Evolutionary conservation across 2,329 filamentous ascomycete species (phyloP), one percentile per base, ranked within the genome.

Genomic region (Cryphonectria carpinicola): DNA sequence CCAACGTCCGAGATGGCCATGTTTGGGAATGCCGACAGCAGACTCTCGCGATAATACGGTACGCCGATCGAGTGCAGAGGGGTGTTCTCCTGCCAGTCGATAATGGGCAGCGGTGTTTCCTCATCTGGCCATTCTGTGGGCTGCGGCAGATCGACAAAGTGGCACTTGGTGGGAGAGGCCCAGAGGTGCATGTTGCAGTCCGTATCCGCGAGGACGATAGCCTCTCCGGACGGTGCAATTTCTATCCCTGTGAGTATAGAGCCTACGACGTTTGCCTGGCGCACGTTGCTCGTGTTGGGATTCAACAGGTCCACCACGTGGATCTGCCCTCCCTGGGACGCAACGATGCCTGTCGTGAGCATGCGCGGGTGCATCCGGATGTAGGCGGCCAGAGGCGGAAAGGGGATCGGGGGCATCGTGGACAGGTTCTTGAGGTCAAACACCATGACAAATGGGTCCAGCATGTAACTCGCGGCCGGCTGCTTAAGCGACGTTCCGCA

Each of bases 241-340:
- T 97, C 94, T 74, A 98, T 89, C 74, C 93, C 91, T 71, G 89
- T 90, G 75, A 97, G 87, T 75, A 92, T 93, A 0, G 86, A 87
- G 39, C 90, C 86, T 60, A 72, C 71, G 5, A 95, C 89, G 76
- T 95, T 94, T 46, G 93, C 91, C 81, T 97, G 94, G 66, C 93
- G 89, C 66, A 97, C 89, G 75, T 92, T 95, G 78, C 93, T 94
- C 28, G 93, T 91, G 77, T 97, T 95, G 0, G 94, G 93, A 73
- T 97, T 97, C 89, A 97, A 94, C 6, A 99, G 87, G 80, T 99
- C 96, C 66, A 98, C 94, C 19, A 98, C 92, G 79, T 99, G 95
- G 80, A 99, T 92, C 80, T 98, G 94, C 1, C 97, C 96, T 60
- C 90, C 92, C 77, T 97, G 94, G 3, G 95, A 97, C 39, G 95